Base-by-base conservation (phyloP, 805 yeast genomes). In the Brettanomyces bruxellensis region DNA sequence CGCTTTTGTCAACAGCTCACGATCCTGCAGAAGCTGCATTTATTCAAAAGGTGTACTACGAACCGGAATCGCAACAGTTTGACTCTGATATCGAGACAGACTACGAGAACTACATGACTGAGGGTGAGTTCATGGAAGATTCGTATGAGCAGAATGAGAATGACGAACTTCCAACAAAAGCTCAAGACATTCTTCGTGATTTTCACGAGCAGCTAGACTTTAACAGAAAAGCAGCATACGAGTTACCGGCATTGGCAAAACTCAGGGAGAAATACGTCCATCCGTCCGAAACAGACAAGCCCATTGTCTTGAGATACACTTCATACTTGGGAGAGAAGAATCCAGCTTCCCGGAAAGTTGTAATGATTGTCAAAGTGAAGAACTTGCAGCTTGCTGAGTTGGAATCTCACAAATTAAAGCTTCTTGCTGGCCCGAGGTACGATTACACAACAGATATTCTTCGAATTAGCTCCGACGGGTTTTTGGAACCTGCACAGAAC, bases 161-260 rank as follows among this genome's bases (percentile, higher is more conserved):
- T 55, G 87, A 81, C 58, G 89, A 83, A 57, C 69, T 79, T 51
- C 83, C 88, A 25, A 70, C 82, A 4, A 67, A 69, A 12, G 95
- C 93, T 23, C 95, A 83, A 55, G 81, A 83, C 55, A 75, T 76
- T 49, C 75, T 83, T 34, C 77, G 78, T 47, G 83, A 79, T 52
- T 86, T 80, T 56, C 76, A 97, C 59, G 83, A 78, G 52, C 80
- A 78, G 55, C 80, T 95, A 54, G 78, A 84, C 52, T 79, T 82
- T 57, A 82, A 82, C 58, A 76, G 97, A 56, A 72, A 87, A 40
- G 87, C 95, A 9, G 96, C 97, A 0, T 91, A 83, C 66, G 98
- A 91, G 62, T 75, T 91, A 72, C 99, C 99, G 5, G 75, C 79
- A 47, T 72, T 93, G 52, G 80, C 82, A 38, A 80, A 87, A 62